Evolutionary conservation across 2,329 filamentous ascomycete genomes (phyloP).

Genomic region (Penicillium sp.): DNA sequence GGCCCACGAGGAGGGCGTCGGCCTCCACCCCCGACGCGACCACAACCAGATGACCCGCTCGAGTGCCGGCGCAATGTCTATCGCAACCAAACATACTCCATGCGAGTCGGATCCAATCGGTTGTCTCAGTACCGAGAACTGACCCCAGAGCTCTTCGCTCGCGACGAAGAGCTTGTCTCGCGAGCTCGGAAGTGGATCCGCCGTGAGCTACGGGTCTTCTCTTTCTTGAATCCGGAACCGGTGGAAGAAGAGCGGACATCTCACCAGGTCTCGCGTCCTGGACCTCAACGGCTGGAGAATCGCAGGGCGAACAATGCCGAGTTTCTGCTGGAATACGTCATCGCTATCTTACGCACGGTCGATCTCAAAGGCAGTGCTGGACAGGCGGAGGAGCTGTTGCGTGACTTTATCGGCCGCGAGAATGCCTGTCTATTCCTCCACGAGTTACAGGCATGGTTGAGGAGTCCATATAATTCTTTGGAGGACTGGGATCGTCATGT

Average conservation of each 20-base stretch:
- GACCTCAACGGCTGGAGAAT: conserved; percentile 35
- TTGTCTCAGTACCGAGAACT: conserved; percentile 75
- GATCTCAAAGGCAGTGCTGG: conserved; percentile 78
- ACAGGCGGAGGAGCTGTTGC: conserved; percentile 74
- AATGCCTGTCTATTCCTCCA: conserved; percentile 77
- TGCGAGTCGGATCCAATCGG: conserved; percentile 79
- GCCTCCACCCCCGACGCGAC: conserved; percentile 29
- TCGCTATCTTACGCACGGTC: conserved; percentile 78
- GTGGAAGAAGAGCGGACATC: conserved; percentile 21
- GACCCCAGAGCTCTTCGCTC: conserved; percentile 64
- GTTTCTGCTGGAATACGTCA: conserved; percentile 80
- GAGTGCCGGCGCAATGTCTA: conserved; percentile 71
- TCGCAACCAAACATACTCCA: conserved; percentile 67
- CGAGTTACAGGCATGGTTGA: conserved; percentile 77
- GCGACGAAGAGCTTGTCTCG: conserved; percentile 66
- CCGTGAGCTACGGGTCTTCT: conserved; percentile 80
- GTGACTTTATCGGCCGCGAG: conserved; percentile 73
- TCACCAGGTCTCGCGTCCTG: conserved; percentile 25
- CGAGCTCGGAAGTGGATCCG: conserved; percentile 79
- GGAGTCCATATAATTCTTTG: conserved; percentile 72
- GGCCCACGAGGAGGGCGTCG: conserved; percentile 22
- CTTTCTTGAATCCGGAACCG: conserved; percentile 59
- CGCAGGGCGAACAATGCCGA: conserved; percentile 69
- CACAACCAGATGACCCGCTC: conserved; percentile 48
- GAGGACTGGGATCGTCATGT: conserved; percentile 78